A percentile compares a stretch with the other conserved stretches of the same genome.
These are phyloP conservation scores for Mallotus japonicus DNA, from an alignment of 441 rosid genomes.

Conservation along the genomic window DNA sequence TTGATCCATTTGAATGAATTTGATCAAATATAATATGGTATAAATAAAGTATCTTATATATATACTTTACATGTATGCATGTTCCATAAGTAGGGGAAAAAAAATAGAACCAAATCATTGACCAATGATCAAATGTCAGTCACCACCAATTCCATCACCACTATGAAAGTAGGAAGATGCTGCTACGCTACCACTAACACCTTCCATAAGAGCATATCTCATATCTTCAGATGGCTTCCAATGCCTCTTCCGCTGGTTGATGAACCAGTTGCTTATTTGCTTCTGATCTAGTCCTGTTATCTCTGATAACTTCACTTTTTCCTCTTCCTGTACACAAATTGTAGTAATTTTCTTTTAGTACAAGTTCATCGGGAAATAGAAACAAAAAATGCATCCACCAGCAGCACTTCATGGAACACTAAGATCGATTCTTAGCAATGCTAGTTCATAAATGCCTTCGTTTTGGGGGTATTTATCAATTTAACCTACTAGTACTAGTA, in stretches of 20 bases:
- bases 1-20: too few species aligned
- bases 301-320: conserved; percentile 46
- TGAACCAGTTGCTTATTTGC: conserved; percentile 69
- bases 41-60: too few species aligned
- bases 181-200: conserved; percentile 18
- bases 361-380: too few species aligned
- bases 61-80: conserved; percentile 5
- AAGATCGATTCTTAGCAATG: too few species aligned
- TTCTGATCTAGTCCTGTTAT: conserved; percentile 51
- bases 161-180: conserved; percentile 20
- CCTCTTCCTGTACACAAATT: conserved; percentile 46
- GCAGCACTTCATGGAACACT: too few species aligned
- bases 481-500: too few species aligned
- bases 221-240: conserved; percentile 62
- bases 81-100: neutral
- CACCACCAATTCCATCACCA: conserved; percentile 15
- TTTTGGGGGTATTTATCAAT: too few species aligned
- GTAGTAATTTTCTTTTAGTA: too few species aligned
- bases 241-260: conserved; percentile 67
- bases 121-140: neutral
- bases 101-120: too few species aligned
- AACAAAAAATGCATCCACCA: too few species aligned
- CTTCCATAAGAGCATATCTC: conserved; percentile 46
- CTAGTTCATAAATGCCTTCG: too few species aligned
- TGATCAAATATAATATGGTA: too few species aligned